Evolutionary conservation across 1,284 basidiomycete species (phyloP), one percentile per base, ranked within the genome.

Genomic region (Trichosporon faecale): DNA sequence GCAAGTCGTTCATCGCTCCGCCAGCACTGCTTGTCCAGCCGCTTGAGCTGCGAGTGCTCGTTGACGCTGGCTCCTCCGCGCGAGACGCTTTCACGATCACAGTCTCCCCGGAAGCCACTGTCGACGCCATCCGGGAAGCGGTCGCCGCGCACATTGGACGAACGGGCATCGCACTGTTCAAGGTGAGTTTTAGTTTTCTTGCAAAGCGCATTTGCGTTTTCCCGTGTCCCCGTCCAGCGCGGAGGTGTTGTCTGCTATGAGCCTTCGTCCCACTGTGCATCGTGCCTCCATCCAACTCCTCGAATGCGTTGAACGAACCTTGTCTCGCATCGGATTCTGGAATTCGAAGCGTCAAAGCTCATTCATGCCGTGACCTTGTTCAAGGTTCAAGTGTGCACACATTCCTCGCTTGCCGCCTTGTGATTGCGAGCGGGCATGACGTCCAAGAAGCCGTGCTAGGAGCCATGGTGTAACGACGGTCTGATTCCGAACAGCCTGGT

Each of bases 141-240:
- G 74, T 81, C 23, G 73, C 73, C 1, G 69, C 68, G 1, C 70
- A 76, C 37, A 69, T 80, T 16, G 79, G 76, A 7, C 67, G 70
- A 6, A 65, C 69, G 5, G 72, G 72, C 11, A 76, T 80, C 63
- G 69, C 74, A 46, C 44, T 81, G 27, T 83, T 79, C 80, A 83
- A 83, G 76, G 82, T 82, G 71, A 74, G 80, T 72, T 21, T 3
- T n/a, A n/a, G n/a, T n/a, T 9, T 16, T 9, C 27, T 21, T 57
- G 52, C 23, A 27, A 12, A 11, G 52, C 37, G 37, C 11, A 14
- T 25, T 55, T n/a, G 33, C 23, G 33, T 31, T 63, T 33, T n/a
- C 61, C 61, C 61, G 61, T 31, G 31, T 33, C 29, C 60, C 29
- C n/a, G 29, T 33, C 31, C 52, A 40, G 16, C 18, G 65, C 25